Evolutionary conservation across 306 rosid species (phyloP).

Genomic region (Prunus padus): DNA sequence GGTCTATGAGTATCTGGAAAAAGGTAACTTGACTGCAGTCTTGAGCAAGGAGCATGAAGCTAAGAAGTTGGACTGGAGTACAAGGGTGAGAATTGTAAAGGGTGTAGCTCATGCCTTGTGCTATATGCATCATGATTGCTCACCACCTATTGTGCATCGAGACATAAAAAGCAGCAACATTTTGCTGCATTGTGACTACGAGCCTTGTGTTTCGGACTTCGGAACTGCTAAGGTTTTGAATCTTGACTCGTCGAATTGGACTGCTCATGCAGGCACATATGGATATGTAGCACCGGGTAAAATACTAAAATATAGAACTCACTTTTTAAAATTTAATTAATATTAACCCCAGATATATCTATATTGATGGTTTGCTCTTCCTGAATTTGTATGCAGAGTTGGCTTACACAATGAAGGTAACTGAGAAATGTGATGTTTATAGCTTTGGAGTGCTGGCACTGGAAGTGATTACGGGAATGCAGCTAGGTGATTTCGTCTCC

Average conservation of each 20-base stretch:
- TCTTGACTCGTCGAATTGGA: conserved; percentile 29
- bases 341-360: not conserved
- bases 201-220: conserved; percentile 28
- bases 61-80: conserved; percentile 20
- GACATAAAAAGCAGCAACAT: conserved; percentile 30
- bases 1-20: conserved; percentile 25
- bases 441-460: conserved; percentile 27
- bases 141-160: conserved; percentile 20
- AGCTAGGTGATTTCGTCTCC: conserved; percentile 17
- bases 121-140: conserved; percentile 30
- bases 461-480: conserved; percentile 27
- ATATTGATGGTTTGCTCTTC: not conserved
- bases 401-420: conserved; percentile 27
- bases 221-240: conserved; percentile 30
- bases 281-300: conserved; percentile 39
- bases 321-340: not conserved
- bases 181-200: conserved; percentile 19
- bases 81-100: conserved; percentile 25
- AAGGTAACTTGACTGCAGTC: conserved; percentile 13
- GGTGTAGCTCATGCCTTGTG: conserved; percentile 28
- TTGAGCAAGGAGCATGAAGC: conserved; percentile 25
- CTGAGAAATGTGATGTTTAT: conserved; percentile 18
- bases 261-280: conserved; percentile 26
- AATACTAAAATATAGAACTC: too few species aligned
- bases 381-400: conserved; percentile 14